A percentile compares a stretch with the other conserved stretches of the same genome.
Conservation (phyloP, 1,284 basidiomycete genomes). For the Cystobasidiaceae sp. region DNA sequence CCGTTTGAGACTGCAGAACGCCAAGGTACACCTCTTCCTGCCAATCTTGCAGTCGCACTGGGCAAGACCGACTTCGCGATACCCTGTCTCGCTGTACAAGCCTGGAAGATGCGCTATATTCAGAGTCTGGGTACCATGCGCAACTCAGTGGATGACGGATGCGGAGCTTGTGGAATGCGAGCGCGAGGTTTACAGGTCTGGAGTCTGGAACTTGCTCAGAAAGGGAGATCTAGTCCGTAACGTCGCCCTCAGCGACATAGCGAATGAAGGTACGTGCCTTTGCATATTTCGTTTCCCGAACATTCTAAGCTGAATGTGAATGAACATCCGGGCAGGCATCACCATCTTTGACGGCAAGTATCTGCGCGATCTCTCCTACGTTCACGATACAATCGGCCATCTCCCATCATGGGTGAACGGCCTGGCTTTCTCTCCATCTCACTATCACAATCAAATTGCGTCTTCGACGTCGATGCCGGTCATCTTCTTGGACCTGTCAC, state of each 20-base stretch:
- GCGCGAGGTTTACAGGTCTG: conserved; percentile 34
- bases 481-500: conserved; percentile 41
- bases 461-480: conserved; percentile 40
- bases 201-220: conserved; percentile 44
- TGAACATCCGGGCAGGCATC: no score
- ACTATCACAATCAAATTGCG: conserved; percentile 48
- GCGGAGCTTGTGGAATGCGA: conserved; percentile 43
- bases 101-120: conserved; percentile 46
- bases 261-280: conserved; percentile 36
- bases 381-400: conserved; percentile 47
- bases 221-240: conserved; percentile 49
- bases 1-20: conserved; percentile 44
- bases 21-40: conserved; percentile 18
- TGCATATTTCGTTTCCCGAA: no score
- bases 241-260: conserved; percentile 44
- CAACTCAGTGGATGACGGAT: conserved; percentile 40
- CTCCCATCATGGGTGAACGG: conserved; percentile 48
- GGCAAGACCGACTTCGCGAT: neutral
- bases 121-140: conserved; percentile 46
- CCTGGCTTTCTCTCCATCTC: conserved; percentile 45
- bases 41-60: conserved; percentile 11
- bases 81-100: conserved; percentile 36
- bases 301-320: no score
- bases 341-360: conserved; percentile 47
- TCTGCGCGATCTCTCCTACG: conserved; percentile 44